Base-by-base conservation (phyloP, 306 rosid species). In the Quercus berberidifolia region DNA sequence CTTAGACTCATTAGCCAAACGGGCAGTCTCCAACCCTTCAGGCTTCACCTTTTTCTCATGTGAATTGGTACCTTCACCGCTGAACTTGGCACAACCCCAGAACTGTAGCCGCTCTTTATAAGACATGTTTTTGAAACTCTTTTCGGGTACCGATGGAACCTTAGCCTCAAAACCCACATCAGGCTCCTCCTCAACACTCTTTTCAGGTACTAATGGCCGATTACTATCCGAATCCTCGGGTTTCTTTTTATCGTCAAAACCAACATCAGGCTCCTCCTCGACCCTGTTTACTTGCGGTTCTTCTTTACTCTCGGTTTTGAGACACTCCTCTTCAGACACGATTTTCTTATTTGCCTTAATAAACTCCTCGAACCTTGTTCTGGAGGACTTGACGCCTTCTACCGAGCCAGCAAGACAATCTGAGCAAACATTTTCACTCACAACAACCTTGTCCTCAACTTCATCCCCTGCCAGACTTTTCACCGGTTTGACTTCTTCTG, bases 291-390 rank as follows among this genome's bases (percentile, higher is more conserved):
- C 77, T 25, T 49, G 54, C 17, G 54, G 54, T 13, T 72, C 69
- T 69, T 55, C 84, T 28, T 70, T 51, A 8, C 19, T 51, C 73
- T 35, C 70, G 74, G 78, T 71, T 20, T 69, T 80, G 35, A 79
- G 35, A 58, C 30, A 56, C 3, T 88, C 89, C 3, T 80, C 88
- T 30, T 43, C 65, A n/a, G 86, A 51, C 15, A 78, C 71, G 26
- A 82, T 86, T 46, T 69, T 69, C 5, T 86, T 43, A 38, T 80
- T 67, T 12, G 57, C 74, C 54, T 71, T 63, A 2, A 86, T 84
- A 72, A 82, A 82, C 38, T 85, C 82, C 14, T 79, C 84, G 4
- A 79, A 67, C 5, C 81, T 43, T 73, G 76, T 85, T 64, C 14
- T 63, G 5, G n/a, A 43, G 11, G 13, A 1, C 33, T 43, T 17